phyloP scores from a whole-genome alignment of 2,329 filamentous ascomycete genomes.

The Penicillium hordei region DNA sequence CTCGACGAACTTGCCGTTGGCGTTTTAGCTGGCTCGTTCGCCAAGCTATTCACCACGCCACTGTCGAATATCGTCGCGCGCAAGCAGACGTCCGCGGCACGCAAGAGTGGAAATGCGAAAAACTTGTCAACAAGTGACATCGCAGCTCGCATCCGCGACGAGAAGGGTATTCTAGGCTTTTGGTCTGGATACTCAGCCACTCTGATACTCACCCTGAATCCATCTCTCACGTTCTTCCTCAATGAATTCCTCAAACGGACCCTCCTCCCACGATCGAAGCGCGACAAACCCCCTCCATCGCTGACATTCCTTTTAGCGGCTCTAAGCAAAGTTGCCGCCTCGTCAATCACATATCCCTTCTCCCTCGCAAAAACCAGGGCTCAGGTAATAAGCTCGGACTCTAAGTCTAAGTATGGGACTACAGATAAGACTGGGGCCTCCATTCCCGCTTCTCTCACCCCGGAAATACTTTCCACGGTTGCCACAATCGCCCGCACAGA shows the following conservation, averaged over 20 bases:
- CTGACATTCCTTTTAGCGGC: slow-evolving; percentile 69
- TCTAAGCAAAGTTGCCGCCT: slow-evolving; percentile 74
- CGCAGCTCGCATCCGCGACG: slow-evolving; percentile 60
- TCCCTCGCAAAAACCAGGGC: slow-evolving; percentile 79
- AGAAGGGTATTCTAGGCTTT: slow-evolving; percentile 72
- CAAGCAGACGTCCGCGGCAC: slow-evolving; percentile 66
- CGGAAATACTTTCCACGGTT: slow-evolving; percentile 65
- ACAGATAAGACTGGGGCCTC: slow-evolving; percentile 21
- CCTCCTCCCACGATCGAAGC: slow-evolving; percentile 55
- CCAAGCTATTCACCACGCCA: slow-evolving; percentile 75
- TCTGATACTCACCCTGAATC: slow-evolving; percentile 78
- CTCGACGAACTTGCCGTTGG: slow-evolving; percentile 74
- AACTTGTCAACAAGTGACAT: slow-evolving; percentile 55
- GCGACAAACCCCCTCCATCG: slow-evolving; percentile 53
- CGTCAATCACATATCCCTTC: slow-evolving; percentile 78
- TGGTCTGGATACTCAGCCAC: slow-evolving; percentile 87
- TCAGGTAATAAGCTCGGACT: slow-evolving; percentile 52
- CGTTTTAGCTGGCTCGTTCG: slow-evolving; percentile 67
- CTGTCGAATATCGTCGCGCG: slow-evolving; percentile 78
- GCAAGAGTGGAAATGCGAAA: slow-evolving; percentile 11
- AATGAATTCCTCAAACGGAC: slow-evolving; percentile 68
- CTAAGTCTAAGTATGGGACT: slow-evolving; percentile 24
- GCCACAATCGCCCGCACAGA: slow-evolving; percentile 60
- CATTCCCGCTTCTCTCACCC: slow-evolving; percentile 20
- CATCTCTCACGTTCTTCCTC: slow-evolving; percentile 80